Conservation (phyloP, 31 red algal species). For the Asparagopsis taxiformis region DNA sequence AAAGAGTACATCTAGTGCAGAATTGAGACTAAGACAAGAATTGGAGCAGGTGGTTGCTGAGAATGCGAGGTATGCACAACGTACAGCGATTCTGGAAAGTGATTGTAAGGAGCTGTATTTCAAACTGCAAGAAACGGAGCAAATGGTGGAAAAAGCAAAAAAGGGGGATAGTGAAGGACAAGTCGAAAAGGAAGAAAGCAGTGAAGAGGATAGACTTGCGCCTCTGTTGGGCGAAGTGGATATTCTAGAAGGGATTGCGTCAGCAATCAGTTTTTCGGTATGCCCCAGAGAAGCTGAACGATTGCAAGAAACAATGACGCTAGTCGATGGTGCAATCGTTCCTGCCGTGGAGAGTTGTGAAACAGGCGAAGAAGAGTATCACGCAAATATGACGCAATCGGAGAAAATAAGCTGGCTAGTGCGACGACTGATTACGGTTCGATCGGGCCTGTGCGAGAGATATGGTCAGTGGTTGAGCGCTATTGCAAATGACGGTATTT, state of each 20-base stretch:
- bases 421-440: slow-evolving; percentile 12
- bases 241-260: slow-evolving; percentile 27
- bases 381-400: background rate
- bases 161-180: background rate
- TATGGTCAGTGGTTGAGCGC: slow-evolving; percentile 37
- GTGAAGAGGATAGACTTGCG: background rate
- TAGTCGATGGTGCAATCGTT: slow-evolving; percentile 10
- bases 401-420: slow-evolving; percentile 12
- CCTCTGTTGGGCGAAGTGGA: slow-evolving; percentile 39
- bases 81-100: slow-evolving; percentile 20
- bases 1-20: background rate
- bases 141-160: slow-evolving; percentile 1
- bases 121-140: slow-evolving; percentile 14
- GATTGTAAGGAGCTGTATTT: slow-evolving; percentile 29
- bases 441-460: slow-evolving; percentile 18
- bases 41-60: slow-evolving; percentile 34
- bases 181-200: background rate
- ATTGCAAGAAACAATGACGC: background rate
- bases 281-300: slow-evolving; percentile 10
- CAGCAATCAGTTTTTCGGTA: slow-evolving; percentile 27
- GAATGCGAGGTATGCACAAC: slow-evolving; percentile 18
- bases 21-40: slow-evolving; percentile 19
- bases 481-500: slow-evolving; percentile 20
- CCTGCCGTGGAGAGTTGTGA: background rate
- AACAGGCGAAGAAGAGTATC: background rate